Conservation (phyloP, 75 land plant genomes). For the Pseudotsuga menziesii region DNA sequence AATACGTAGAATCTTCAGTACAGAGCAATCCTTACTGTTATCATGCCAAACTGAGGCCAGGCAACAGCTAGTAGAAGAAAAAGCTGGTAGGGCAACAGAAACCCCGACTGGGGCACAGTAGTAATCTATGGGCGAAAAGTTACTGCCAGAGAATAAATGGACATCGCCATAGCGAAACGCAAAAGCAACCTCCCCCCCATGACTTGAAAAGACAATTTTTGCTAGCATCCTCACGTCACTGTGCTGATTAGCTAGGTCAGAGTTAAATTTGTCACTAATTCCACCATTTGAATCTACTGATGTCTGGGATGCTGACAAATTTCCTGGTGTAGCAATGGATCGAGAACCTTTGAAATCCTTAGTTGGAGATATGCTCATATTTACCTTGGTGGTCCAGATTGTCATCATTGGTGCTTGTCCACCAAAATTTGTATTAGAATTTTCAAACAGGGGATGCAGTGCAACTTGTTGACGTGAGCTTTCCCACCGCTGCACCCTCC, state of each 20-base stretch:
- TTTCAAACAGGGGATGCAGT: constrained; percentile 91
- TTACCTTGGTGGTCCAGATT: constrained; percentile 73
- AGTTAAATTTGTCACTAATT: constrained; percentile 31
- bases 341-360: constrained; percentile 34
- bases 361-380: constrained; percentile 69
- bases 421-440: constrained; percentile 52
- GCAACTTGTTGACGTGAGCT: constrained; percentile 81
- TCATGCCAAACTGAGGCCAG: constrained; percentile 96
- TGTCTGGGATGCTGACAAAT: constrained; percentile 21
- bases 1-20: constrained; percentile 75
- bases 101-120: constrained; percentile 71
- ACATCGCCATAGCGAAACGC: constrained; percentile 79
- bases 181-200: constrained; percentile 96
- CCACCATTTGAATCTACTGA: constrained; percentile 36
- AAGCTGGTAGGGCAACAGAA: constrained; percentile 82
- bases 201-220: constrained; percentile 73
- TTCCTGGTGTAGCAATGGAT: constrained; percentile 16
- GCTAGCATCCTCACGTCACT: constrained; percentile 67
- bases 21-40: constrained; percentile 45
- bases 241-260: constrained; percentile 59
- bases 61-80: constrained; percentile 94
- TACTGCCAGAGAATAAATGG: constrained; percentile 78
- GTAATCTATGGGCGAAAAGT: constrained; percentile 66
- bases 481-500: constrained; percentile 96
- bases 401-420: constrained; percentile 86